phyloP scores from a whole-genome alignment of 2,329 filamentous ascomycete genomes.

The Verticillium dahliae region DNA sequence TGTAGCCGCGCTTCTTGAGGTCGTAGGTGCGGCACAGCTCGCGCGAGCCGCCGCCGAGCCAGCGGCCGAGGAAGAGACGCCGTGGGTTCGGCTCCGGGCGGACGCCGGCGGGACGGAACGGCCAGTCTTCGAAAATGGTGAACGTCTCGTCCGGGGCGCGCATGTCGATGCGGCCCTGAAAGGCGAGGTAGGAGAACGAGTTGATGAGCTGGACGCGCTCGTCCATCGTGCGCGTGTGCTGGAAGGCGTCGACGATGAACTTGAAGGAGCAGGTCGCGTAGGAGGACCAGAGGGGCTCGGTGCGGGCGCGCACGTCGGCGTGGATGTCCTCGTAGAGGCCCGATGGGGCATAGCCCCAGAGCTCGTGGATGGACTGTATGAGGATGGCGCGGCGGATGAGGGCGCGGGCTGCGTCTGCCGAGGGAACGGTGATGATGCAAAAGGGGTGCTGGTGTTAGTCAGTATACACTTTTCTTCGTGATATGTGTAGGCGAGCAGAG shows the following conservation, averaged over 20 bases:
- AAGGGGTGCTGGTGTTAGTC: conserved; percentile 65
- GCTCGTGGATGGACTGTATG: conserved; percentile 75
- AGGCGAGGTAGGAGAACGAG: conserved; percentile 69
- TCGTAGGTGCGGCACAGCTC: conserved; percentile 69
- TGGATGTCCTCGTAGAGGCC: conserved; percentile 59
- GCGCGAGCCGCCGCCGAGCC: conserved; percentile 59
- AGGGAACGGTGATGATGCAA: conserved; percentile 66
- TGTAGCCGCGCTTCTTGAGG: conserved; percentile 88
- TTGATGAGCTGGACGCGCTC: conserved; percentile 73
- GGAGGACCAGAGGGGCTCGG: conserved; percentile 57
- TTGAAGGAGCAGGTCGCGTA: conserved; percentile 69
- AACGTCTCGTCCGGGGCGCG: conserved; percentile 68
- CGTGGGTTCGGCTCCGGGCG: conserved; percentile 36
- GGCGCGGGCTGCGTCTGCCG: conserved; percentile 54
- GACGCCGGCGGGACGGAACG: conserved; percentile 41
- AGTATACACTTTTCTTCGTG: conserved; percentile 2
- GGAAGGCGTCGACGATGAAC: conserved; percentile 78
- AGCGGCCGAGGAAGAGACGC: conserved; percentile 63
- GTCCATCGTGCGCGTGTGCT: conserved; percentile 57
- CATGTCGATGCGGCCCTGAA: conserved; percentile 74
- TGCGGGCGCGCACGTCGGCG: conserved; percentile 50
- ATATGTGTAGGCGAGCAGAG: background rate
- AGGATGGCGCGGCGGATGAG: conserved; percentile 75
- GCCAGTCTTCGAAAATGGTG: conserved; percentile 77
- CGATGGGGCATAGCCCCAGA: conserved; percentile 71